phyloP scores from a whole-genome alignment of 331 rosid genomes.

The Prunus yedoensis region DNA sequence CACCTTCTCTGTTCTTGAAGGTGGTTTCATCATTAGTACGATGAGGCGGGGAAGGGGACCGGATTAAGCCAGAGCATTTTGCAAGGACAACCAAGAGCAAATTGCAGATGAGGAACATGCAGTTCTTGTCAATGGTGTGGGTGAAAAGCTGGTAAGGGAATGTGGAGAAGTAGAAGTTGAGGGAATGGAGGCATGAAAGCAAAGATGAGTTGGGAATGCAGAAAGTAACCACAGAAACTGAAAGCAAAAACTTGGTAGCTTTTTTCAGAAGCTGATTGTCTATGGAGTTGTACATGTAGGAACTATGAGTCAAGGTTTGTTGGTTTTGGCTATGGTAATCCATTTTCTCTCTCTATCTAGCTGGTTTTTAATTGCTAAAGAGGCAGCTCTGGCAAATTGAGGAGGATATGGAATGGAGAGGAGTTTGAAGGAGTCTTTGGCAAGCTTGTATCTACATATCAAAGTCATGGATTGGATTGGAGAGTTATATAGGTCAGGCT shows the following conservation, averaged over 20 bases:
- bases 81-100: slow-evolving; percentile 72
- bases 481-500: background rate
- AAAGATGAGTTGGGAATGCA: slow-evolving; percentile 49
- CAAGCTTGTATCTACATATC: background rate
- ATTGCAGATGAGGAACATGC: slow-evolving; percentile 71
- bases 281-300: background rate
- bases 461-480: background rate
- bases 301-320: slow-evolving; percentile 22
- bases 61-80: slow-evolving; percentile 52
- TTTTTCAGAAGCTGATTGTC: slow-evolving; percentile 41
- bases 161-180: slow-evolving; percentile 51
- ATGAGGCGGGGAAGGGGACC: slow-evolving; percentile 38
- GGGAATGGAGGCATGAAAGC: slow-evolving; percentile 40
- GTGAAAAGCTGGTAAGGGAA: slow-evolving; percentile 53
- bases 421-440: background rate
- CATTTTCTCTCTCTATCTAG: slow-evolving; percentile 33
- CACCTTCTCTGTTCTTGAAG: slow-evolving; percentile 28
- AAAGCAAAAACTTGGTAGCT: slow-evolving; percentile 48
- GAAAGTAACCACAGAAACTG: slow-evolving; percentile 55
- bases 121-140: slow-evolving; percentile 76
- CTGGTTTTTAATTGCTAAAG: background rate
- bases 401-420: background rate
- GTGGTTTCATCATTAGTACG: slow-evolving; percentile 20
- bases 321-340: slow-evolving; percentile 28
- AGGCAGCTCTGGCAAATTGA: background rate